Evolutionary conservation across 1,284 basidiomycete species (phyloP), one percentile per base, ranked within the genome.

Genomic region (Chondrostereum purpureum): DNA sequence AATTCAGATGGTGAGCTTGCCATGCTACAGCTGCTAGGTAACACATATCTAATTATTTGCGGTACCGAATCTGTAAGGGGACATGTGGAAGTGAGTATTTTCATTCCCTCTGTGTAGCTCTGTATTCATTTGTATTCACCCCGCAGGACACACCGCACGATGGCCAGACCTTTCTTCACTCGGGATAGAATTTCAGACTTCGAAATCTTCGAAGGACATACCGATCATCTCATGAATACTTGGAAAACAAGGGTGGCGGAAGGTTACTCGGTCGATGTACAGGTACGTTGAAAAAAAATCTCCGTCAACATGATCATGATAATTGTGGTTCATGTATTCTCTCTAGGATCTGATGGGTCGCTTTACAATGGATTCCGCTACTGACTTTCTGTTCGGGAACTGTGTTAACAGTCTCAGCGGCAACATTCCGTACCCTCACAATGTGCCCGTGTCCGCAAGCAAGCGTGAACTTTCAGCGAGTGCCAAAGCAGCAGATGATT

Each of bases 291-390:
- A 12, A 34, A 18, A 12, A 17, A 22, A 34, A 14, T 13, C 39
- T 17, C 20, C 10, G 11, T 8, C n/a, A 13, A n/a, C 5, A 16
- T 31, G 4, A n/a, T 18, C 16, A 10, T 23, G 24, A 6, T 3
- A 2, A 1, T 35, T 19, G n/a, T 8, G n/a, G n/a, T 31, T 8
- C 8, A 31, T n/a, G 27, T 8, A 31, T n/a, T n/a, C 8, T n/a
- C 27, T 36, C 21, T 10, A 77, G 59, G 70, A 73, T 43, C 48
- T 68, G 43, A 60, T 60, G 10, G 53, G 56, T 4, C 66, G 70
- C 6, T 72, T 75, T 48, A 70, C 70, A 1, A 58, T 76, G 34
- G 73, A 76, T 50, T 61, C 68, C 1, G 69, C 72, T 0, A 64
- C 69, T 0, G 68, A 73, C 43, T 75, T 74, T 50, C 61, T 75